Percentiles rank a stretch among this genome's conserved stretches.
Conservation (phyloP, 331 rosid species). For the Phaseolus coccineus region DNA sequence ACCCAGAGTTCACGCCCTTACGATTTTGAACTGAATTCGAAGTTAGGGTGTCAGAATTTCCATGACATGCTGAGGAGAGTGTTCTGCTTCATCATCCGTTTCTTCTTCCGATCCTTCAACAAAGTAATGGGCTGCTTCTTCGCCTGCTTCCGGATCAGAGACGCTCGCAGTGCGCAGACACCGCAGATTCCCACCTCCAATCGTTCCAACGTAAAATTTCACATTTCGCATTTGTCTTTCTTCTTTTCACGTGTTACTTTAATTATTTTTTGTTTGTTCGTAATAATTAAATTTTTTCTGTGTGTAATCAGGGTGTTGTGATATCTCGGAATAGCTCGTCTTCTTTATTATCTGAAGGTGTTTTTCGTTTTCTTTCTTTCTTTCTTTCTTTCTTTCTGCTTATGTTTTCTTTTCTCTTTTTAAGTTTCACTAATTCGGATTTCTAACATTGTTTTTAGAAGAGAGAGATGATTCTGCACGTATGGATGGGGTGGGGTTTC, state of each 20-base stretch:
- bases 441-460: background rate
- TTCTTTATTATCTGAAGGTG: constrained; percentile 72
- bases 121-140: constrained; percentile 84
- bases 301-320: constrained; percentile 57
- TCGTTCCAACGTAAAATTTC: constrained; percentile 55
- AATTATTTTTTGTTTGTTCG: no score
- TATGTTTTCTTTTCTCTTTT: background rate
- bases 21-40: background rate
- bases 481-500: constrained; percentile 49
- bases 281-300: background rate
- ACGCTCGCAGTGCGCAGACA: constrained; percentile 54
- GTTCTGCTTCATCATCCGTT: constrained; percentile 57
- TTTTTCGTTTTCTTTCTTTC: background rate
- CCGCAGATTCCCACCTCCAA: constrained; percentile 51
- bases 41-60: constrained; percentile 33
- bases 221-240: background rate
- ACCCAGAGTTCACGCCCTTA: constrained; percentile 31
- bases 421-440: background rate
- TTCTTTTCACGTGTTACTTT: background rate
- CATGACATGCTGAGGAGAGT: constrained; percentile 71
- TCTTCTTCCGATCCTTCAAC: constrained; percentile 65
- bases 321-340: constrained; percentile 61
- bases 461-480: constrained; percentile 57
- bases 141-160: constrained; percentile 72
- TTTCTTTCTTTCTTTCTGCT: background rate